Evolutionary conservation across 352 stramenopile species (phyloP).

Genomic region (Phytophthora macrochlamydospora): DNA sequence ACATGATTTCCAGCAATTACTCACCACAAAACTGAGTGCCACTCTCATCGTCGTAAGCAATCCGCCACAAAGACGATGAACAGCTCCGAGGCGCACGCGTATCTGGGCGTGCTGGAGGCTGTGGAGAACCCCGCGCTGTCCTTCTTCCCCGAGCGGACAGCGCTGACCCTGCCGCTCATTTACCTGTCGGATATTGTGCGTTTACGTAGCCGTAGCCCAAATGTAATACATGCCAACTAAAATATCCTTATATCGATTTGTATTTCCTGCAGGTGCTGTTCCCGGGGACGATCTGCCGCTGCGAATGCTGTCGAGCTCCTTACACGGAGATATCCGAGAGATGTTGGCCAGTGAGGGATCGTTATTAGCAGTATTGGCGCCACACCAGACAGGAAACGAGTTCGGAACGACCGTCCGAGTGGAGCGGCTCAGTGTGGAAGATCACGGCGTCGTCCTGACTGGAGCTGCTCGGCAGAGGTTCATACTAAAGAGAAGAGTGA

Average conservation of each 20-base stretch:
- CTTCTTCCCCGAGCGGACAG: constrained; percentile 50
- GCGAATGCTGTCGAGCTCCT: constrained; percentile 70
- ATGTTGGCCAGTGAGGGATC: constrained; percentile 49
- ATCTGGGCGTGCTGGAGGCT: constrained; percentile 72
- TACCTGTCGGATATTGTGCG: constrained; percentile 78
- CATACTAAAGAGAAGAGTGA: constrained; percentile 40
- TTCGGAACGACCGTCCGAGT: constrained; percentile 78
- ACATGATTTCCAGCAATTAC: too few species aligned
- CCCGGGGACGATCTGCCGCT: constrained; percentile 76
- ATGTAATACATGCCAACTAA: not conserved
- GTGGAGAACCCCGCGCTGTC: constrained; percentile 55
- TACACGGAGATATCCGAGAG: constrained; percentile 48
- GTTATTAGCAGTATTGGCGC: constrained; percentile 64
- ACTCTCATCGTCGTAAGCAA: not conserved
- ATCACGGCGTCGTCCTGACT: constrained; percentile 51
- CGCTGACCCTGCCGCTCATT: constrained; percentile 71
- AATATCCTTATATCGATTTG: too few species aligned
- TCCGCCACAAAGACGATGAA: not conserved
- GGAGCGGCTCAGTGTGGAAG: constrained; percentile 59
- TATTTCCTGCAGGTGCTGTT: constrained; percentile 67
- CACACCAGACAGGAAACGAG: constrained; percentile 52
- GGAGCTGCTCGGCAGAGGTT: constrained; percentile 75
- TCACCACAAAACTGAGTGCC: too few species aligned
- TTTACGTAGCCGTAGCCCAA: not conserved
- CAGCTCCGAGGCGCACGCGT: constrained; percentile 49